Conservation (phyloP, 345 rosid species). For the Orychophragmus violaceus region DNA sequence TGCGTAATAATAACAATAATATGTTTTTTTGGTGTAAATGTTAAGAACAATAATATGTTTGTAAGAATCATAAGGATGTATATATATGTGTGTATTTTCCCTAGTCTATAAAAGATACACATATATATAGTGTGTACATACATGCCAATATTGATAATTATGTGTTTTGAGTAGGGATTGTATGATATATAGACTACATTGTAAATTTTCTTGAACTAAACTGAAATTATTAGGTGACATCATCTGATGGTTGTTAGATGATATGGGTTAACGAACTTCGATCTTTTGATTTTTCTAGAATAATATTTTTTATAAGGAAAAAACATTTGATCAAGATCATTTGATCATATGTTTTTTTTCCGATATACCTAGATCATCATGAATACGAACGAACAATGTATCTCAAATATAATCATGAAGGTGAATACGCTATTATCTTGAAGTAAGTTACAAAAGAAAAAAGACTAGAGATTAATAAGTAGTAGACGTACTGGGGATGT, state of each 20-base stretch:
- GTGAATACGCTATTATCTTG: background rate
- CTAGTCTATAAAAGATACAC: background rate
- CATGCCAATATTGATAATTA: background rate
- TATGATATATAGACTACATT: background rate
- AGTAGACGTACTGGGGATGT: constrained; percentile 63
- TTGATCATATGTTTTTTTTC: too few relatives aligned
- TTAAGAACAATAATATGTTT: background rate
- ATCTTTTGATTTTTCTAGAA: background rate
- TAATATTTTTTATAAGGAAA: background rate
- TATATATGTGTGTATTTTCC: background rate
- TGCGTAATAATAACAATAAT: constrained; percentile 9
- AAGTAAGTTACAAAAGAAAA: background rate
- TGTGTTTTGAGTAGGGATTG: background rate
- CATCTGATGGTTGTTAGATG: background rate
- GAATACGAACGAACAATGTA: background rate
- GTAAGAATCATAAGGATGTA: background rate
- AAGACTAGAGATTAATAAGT: background rate
- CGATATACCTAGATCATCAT: background rate
- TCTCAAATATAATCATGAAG: background rate
- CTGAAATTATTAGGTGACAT: background rate
- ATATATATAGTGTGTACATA: background rate
- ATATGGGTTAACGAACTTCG: background rate
- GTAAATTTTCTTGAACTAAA: background rate
- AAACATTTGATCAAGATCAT: background rate
- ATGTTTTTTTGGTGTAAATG: background rate